A percentile compares a stretch with the other conserved stretches of the same genome.
Conservation (phyloP, 2,329 filamentous ascomycete genomes). For the Apiospora phragmitis region DNA sequence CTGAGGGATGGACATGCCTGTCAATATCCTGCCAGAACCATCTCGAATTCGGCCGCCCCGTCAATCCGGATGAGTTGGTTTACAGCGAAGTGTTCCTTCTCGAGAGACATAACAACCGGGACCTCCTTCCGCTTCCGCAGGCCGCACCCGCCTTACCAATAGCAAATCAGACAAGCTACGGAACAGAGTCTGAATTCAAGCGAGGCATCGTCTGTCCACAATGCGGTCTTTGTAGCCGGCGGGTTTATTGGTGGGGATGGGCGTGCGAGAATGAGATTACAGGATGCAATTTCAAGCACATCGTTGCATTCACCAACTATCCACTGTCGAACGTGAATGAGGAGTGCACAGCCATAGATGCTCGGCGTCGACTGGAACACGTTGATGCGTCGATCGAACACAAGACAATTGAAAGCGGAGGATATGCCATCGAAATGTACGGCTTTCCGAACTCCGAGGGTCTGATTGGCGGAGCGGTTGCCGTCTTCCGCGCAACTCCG, state of each 20-base stretch:
- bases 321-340: slow-evolving; percentile 20
- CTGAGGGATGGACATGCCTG: slow-evolving; percentile 31
- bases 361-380: background rate
- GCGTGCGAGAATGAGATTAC: slow-evolving; percentile 48
- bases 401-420: background rate
- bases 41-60: slow-evolving; percentile 39
- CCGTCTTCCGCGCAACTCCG: slow-evolving; percentile 58
- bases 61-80: slow-evolving; percentile 33
- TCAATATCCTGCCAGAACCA: slow-evolving; percentile 47
- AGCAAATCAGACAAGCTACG: slow-evolving; percentile 29
- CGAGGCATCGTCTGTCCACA: slow-evolving; percentile 66
- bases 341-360: slow-evolving; percentile 12
- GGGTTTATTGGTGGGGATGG: slow-evolving; percentile 64
- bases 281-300: slow-evolving; percentile 48
- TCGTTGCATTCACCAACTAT: slow-evolving; percentile 26
- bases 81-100: slow-evolving; percentile 62
- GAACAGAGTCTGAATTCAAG: slow-evolving; percentile 54
- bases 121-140: slow-evolving; percentile 35
- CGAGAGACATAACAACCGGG: slow-evolving; percentile 46
- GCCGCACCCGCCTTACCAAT: slow-evolving; percentile 37
- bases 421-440: slow-evolving; percentile 38
- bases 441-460: slow-evolving; percentile 44
- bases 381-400: background rate
- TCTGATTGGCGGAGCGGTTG: slow-evolving; percentile 48
- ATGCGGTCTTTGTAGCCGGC: slow-evolving; percentile 62